Evolutionary conservation across 108 stramenopile genomes (phyloP).

Genomic region (Nitzschia putrida): DNA sequence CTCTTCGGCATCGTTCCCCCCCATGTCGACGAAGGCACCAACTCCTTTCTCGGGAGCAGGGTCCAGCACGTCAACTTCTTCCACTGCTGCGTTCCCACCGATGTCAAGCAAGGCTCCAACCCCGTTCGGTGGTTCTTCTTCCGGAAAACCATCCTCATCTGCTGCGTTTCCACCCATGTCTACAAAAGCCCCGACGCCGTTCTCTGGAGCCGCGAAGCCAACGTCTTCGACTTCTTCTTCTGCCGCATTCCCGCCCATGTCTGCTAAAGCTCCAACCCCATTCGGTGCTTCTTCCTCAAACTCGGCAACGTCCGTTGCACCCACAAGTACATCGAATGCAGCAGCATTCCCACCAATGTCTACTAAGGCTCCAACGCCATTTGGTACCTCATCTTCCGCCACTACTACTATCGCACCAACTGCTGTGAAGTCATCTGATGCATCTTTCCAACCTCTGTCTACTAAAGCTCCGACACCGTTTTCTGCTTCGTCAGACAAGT

Average conservation of each 20-base stretch:
- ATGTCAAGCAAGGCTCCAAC: conserved; percentile 56
- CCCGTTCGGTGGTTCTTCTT: conserved; percentile 37
- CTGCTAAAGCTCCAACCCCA: conserved; percentile 42
- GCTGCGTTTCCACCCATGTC: conserved; percentile 47
- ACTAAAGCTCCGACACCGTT: conserved; percentile 42
- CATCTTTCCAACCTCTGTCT: conserved; percentile 48
- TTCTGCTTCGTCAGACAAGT: conserved; percentile 11
- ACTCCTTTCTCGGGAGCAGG: background rate
- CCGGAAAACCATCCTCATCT: too few species aligned
- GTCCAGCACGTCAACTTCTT: conserved; percentile 1
- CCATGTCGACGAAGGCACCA: conserved; percentile 35
- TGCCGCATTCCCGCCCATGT: too few species aligned
- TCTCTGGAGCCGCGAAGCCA: conserved; percentile 8
- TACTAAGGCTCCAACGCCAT: conserved; percentile 41
- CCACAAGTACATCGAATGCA: background rate
- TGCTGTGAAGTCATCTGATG: conserved; percentile 6
- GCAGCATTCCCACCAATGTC: too few species aligned
- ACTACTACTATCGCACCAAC: conserved; percentile 1
- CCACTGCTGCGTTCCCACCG: conserved; percentile 47
- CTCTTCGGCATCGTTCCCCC: conserved; percentile 29
- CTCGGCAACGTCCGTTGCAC: background rate
- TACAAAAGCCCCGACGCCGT: conserved; percentile 60
- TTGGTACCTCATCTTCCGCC: conserved; percentile 39
- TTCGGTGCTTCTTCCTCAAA: conserved; percentile 39
- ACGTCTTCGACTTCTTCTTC: conserved; percentile 9